Base-by-base conservation (phyloP, 306 rosid genomes). In the Pyrus betulifolia region DNA sequence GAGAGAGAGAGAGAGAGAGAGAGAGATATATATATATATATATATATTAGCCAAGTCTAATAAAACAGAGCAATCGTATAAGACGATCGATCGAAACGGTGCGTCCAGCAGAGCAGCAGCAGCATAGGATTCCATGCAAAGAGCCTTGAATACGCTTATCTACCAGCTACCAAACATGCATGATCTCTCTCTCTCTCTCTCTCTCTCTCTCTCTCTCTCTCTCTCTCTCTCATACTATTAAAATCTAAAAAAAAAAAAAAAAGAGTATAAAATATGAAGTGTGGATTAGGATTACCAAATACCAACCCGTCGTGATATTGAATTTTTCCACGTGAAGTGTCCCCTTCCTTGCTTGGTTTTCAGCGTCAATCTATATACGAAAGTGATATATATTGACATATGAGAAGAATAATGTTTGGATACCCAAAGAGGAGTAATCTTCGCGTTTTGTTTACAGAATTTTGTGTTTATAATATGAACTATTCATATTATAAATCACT, bases 301-400 rank as follows among this genome's bases (percentile, higher is more conserved):
- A 84, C 81, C 86, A 79, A 84, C 84, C 84, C 82, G 77, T 86
- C 82, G 73, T 83, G 85, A 30, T 19, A 82, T 82, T 93, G 90
- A 87, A 89, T 88, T 95, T 87, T 87, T 78, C 79, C 98, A 93
- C 87, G 89, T 91, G 98, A 85, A 62, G 1, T 83, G 88, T 88
- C 89, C 72, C 66, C 81, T 63, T 76, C 78, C 11, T n/a, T 0
- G 54, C 87, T 83, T 88, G 73, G 87, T 82, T 91, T 91, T 91
- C 88, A 86, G 86, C 92, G 46, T 86, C 81, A 86, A 89, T 86
- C 89, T 1, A 38, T 1, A 35, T 38, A 38, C 42, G 10, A 38
- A 38, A 38, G 42, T 38, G 10, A 38, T 7, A 38, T 38, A 38
- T 38, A 7, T 38, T 38, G 9, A 38, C 42, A 38, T 38, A 38